Conservation (phyloP, 805 yeast genomes). For the Ogataea methanolica region DNA sequence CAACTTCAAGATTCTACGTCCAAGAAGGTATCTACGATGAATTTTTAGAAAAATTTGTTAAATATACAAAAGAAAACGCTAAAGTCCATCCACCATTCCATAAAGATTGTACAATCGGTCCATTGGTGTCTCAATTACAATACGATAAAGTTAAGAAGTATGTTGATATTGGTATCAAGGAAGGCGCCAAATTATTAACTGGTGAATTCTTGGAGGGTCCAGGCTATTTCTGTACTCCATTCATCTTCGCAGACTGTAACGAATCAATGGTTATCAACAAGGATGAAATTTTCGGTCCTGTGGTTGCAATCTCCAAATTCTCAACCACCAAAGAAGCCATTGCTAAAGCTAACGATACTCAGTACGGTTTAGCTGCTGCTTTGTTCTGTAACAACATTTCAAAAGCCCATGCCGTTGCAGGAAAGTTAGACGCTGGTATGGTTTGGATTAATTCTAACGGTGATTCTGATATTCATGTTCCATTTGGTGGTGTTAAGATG, state of each 20-base stretch:
- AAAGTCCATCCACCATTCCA: slow-evolving; percentile 69
- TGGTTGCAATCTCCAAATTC: slow-evolving; percentile 65
- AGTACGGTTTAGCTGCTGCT: slow-evolving; percentile 78
- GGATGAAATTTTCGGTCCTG: slow-evolving; percentile 83
- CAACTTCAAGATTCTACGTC: slow-evolving; percentile 42
- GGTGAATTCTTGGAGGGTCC: slow-evolving; percentile 56
- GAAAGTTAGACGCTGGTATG: slow-evolving; percentile 62
- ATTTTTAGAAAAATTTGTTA: slow-evolving; percentile 35
- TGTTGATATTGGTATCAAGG: slow-evolving; percentile 60
- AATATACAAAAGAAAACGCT: slow-evolving; percentile 35
- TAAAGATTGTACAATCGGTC: slow-evolving; percentile 63
- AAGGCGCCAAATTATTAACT: slow-evolving; percentile 68
- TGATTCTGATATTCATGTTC: slow-evolving; percentile 51
- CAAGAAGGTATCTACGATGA: slow-evolving; percentile 40
- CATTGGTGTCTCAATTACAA: slow-evolving; percentile 65
- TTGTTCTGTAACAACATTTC: slow-evolving; percentile 60
- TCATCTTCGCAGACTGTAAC: slow-evolving; percentile 63
- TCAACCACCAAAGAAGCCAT: slow-evolving; percentile 61
- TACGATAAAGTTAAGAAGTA: slow-evolving; percentile 62
- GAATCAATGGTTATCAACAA: slow-evolving; percentile 60
- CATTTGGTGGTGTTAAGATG: slow-evolving; percentile 68
- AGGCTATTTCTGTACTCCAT: slow-evolving; percentile 69
- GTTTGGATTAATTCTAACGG: slow-evolving; percentile 59
- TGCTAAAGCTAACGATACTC: slow-evolving; percentile 59
- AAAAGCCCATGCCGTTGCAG: slow-evolving; percentile 59